These are phyloP conservation scores for Penicillium psychrosexuale DNA, from an alignment of 2,329 filamentous ascomycete species.

Conservation along the genomic window DNA sequence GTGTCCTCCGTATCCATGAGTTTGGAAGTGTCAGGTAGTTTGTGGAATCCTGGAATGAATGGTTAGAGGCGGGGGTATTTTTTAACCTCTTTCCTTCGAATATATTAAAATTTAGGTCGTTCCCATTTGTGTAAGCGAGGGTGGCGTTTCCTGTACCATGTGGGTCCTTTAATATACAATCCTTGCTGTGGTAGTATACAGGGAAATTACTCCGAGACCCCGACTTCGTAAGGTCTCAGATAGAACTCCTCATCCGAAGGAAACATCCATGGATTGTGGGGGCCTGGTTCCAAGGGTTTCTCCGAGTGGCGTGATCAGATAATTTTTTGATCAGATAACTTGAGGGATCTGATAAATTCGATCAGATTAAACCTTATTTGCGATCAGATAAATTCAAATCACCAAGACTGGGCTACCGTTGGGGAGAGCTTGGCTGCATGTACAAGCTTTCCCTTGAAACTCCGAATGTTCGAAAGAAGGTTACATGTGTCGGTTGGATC, in stretches of 20 bases:
- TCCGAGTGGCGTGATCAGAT: background rate
- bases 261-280: background rate
- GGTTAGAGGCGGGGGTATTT: background rate
- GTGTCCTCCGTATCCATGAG: background rate
- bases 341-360: too few species aligned
- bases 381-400: background rate
- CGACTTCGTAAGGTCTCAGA: background rate
- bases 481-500: background rate
- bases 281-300: background rate
- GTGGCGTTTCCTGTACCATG: background rate
- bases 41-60: background rate
- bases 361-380: too few species aligned
- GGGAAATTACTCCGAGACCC: background rate
- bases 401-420: background rate
- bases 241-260: background rate
- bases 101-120: background rate
- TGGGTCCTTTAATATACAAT: background rate
- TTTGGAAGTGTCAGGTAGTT: background rate
- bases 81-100: background rate
- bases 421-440: background rate
- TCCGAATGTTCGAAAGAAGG: background rate
- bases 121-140: background rate
- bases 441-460: background rate
- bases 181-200: background rate
- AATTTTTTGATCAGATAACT: background rate